Percentiles rank a stretch among this genome's conserved stretches.
Evolutionary conservation across 371 early-diverging fungal species (phyloP).

Genomic region (Rhizomucor miehei): DNA sequence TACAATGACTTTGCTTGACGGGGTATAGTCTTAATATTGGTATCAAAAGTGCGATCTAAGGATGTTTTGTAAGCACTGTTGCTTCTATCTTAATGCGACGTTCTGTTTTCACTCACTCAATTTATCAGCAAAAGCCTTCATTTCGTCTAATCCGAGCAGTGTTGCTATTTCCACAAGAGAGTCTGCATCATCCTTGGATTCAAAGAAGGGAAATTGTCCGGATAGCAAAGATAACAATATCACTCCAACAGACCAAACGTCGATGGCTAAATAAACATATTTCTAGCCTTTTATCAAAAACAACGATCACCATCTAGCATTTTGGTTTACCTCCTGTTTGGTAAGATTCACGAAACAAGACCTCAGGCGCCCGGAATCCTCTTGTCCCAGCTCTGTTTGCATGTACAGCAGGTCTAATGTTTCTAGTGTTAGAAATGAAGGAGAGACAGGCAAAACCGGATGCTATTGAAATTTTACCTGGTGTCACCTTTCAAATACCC

Average conservation of each 20-base stretch:
- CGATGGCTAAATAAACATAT: slow-evolving; percentile 54
- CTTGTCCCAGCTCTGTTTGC: slow-evolving; percentile 98
- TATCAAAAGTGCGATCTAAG: slow-evolving; percentile 58
- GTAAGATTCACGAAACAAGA: slow-evolving; percentile 78
- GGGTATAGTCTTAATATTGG: slow-evolving; percentile 55
- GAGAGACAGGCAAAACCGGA: background rate
- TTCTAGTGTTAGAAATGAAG: background rate
- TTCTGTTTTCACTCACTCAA: slow-evolving; percentile 1
- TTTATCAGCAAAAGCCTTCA: slow-evolving; percentile 67
- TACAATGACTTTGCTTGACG: slow-evolving; percentile 33
- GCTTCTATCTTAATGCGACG: background rate
- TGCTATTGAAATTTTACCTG: slow-evolving; percentile 31
- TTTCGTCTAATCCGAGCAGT: slow-evolving; percentile 81
- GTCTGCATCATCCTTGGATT: slow-evolving; percentile 86
- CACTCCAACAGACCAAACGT: slow-evolving; percentile 97
- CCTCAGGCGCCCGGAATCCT: slow-evolving; percentile 98
- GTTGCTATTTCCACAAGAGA: slow-evolving; percentile 88
- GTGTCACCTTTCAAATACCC: slow-evolving; percentile 36
- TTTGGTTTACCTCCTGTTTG: slow-evolving; percentile 74
- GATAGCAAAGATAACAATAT: slow-evolving; percentile 84
- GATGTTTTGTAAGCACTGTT: background rate
- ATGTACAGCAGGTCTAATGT: slow-evolving; percentile 60
- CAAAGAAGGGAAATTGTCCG: slow-evolving; percentile 93
- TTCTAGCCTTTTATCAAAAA: no score
- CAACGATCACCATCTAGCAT: no score